Conservation (phyloP, 2,329 filamentous ascomycete species). For the Pyricularia grisea region DNA sequence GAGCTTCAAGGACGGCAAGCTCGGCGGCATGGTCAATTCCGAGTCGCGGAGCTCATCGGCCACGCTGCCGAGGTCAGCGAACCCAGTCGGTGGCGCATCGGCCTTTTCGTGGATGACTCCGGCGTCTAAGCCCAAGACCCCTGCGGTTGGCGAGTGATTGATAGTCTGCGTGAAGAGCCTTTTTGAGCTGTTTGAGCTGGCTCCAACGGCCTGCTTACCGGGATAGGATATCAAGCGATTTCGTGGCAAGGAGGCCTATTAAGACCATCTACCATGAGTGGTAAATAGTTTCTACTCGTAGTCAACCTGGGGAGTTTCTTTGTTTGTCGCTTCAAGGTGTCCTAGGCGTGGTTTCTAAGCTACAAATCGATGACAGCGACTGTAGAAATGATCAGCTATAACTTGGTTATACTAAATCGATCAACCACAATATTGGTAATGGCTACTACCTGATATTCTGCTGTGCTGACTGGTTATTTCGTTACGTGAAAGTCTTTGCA, state of each 20-base stretch:
- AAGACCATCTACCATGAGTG: neutral
- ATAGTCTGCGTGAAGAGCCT: neutral
- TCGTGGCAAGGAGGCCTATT: neutral
- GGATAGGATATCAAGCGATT: neutral
- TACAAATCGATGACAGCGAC: neutral
- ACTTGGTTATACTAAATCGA: neutral
- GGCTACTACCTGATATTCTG: neutral
- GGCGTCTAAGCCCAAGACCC: constrained; percentile 29
- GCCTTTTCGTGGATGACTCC: constrained; percentile 88
- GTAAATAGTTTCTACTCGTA: neutral
- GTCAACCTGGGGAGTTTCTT: neutral
- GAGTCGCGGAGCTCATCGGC: constrained; percentile 26
- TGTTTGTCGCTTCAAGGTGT: neutral
- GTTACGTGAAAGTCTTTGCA: neutral
- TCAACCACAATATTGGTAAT: neutral
- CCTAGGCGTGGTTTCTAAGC: neutral
- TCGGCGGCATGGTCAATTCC: constrained; percentile 14
- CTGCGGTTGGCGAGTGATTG: constrained; percentile 23
- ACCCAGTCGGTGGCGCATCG: constrained; percentile 85
- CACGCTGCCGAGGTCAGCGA: constrained; percentile 49
- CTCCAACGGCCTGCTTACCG: neutral
- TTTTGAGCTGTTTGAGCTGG: too few relatives aligned
- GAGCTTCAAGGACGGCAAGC: constrained; percentile 24
- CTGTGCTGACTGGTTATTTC: neutral
- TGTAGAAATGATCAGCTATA: neutral